Conservation (phyloP, 257 asterid genomes). For the Nicotiana paniculata region DNA sequence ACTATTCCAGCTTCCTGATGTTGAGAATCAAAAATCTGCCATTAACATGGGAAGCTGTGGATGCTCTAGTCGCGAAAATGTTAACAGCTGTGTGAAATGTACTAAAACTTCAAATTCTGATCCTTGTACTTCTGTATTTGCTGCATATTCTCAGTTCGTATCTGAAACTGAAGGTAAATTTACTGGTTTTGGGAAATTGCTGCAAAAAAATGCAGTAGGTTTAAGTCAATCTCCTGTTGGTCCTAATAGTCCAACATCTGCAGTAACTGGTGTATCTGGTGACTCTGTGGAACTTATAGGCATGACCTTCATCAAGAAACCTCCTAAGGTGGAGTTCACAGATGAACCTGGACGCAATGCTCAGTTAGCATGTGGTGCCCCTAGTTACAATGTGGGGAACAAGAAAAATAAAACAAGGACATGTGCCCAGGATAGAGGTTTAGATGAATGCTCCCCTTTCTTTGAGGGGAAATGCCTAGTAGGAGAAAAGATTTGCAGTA, state of each 20-base stretch:
- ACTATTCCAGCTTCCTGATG: background rate
- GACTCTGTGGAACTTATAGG: conserved; percentile 36
- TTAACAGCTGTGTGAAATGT: conserved; percentile 16
- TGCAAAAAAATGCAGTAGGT: conserved; percentile 18
- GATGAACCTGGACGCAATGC: conserved; percentile 26
- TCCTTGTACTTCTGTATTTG: conserved; percentile 23
- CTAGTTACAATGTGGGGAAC: conserved; percentile 4
- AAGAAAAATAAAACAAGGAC: conserved; percentile 13
- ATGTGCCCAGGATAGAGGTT: conserved; percentile 20
- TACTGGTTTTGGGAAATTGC: conserved; percentile 15
- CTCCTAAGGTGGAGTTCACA: conserved; percentile 52
- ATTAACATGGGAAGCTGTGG: conserved; percentile 16
- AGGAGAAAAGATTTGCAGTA: conserved; percentile 21
- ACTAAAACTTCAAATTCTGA: conserved; percentile 11
- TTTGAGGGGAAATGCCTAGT: conserved; percentile 36
- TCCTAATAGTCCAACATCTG: conserved; percentile 16
- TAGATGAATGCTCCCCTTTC: conserved; percentile 46
- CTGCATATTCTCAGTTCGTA: conserved; percentile 11
- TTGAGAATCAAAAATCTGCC: conserved; percentile 13
- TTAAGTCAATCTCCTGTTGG: conserved; percentile 13
- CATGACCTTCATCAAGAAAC: conserved; percentile 50
- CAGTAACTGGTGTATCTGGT: conserved; percentile 20
- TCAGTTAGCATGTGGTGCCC: conserved; percentile 13
- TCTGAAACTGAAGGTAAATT: conserved; percentile 14
- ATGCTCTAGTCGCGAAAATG: conserved; percentile 15